A percentile compares a stretch with the other conserved stretches of the same genome.
phyloP scores from a whole-genome alignment of 1,284 basidiomycete species.

The Cryptococcus sp. region DNA sequence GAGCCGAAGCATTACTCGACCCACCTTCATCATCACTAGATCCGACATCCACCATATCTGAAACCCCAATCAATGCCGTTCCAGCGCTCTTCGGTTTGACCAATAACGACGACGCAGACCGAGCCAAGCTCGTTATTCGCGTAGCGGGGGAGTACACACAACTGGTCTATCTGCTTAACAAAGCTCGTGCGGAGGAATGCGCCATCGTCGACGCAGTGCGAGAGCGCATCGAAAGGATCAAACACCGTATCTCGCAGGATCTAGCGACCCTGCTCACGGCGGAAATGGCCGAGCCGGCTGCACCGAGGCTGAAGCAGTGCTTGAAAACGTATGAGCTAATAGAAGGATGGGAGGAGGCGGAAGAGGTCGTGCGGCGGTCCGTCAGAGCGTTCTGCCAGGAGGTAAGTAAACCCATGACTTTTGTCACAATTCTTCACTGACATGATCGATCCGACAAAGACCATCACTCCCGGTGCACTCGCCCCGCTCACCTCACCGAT shows the following conservation, averaged over 20 bases:
- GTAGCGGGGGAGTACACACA: conserved; percentile 89
- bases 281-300: conserved; percentile 49
- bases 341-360: conserved; percentile 78
- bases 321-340: conserved; percentile 79
- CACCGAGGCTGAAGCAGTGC: conserved; percentile 70
- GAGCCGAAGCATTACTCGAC: conserved; percentile 67
- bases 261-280: conserved; percentile 74
- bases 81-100: conserved; percentile 58
- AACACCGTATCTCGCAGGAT: conserved; percentile 76
- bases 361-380: conserved; percentile 73
- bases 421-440: background rate
- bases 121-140: conserved; percentile 72
- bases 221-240: conserved; percentile 80
- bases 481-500: conserved; percentile 23
- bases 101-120: conserved; percentile 26
- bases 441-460: conserved; percentile 19
- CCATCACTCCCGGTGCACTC: conserved; percentile 35
- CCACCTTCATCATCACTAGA: conserved; percentile 52
- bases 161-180: conserved; percentile 83
- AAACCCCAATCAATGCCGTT: conserved; percentile 53
- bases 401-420: conserved; percentile 53
- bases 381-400: conserved; percentile 75
- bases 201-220: conserved; percentile 77
- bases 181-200: conserved; percentile 73
- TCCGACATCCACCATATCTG: conserved; percentile 57